Conservation (phyloP, 108 stramenopile genomes). For the Cylindrotheca closterium region DNA sequence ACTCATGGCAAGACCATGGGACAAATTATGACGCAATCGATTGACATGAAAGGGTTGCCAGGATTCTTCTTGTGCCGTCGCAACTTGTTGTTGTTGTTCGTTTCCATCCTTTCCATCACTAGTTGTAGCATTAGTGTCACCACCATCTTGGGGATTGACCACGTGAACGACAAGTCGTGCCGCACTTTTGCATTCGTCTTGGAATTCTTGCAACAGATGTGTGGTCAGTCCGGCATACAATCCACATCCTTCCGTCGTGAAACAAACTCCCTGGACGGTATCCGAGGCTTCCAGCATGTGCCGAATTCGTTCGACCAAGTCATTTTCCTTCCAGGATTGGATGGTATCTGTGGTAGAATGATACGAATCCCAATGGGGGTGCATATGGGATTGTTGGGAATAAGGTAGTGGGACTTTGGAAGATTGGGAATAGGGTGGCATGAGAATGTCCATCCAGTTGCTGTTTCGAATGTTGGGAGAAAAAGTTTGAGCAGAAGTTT, state of each 20-base stretch:
- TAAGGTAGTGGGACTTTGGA: constrained; percentile 45
- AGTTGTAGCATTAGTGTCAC: not conserved
- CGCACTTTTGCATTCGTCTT: constrained; percentile 71
- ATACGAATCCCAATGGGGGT: constrained; percentile 33
- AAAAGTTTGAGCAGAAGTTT: too few species aligned
- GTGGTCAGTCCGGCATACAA: constrained; percentile 61
- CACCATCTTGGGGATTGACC: not conserved
- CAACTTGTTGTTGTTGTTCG: constrained; percentile 2
- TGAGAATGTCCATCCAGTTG: constrained; percentile 67
- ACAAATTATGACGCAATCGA: constrained; percentile 45
- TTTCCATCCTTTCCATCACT: constrained; percentile 1
- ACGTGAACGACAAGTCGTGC: constrained; percentile 43
- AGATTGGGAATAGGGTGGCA: constrained; percentile 58
- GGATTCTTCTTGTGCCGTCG: not conserved
- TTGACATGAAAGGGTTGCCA: constrained; percentile 45
- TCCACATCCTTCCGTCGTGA: constrained; percentile 56
- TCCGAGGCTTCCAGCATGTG: constrained; percentile 70
- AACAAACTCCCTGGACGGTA: constrained; percentile 55
- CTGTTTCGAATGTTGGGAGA: not conserved
- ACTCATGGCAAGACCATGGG: constrained; percentile 56
- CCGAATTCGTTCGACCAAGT: constrained; percentile 54
- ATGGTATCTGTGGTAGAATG: not conserved
- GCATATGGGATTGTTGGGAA: constrained; percentile 31
- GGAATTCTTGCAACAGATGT: constrained; percentile 62
- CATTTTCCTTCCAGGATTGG: constrained; percentile 36